A percentile compares a stretch with the other conserved stretches of the same genome.
phyloP scores from a whole-genome alignment of 331 rosid genomes.

The Phaseolus coccineus region DNA sequence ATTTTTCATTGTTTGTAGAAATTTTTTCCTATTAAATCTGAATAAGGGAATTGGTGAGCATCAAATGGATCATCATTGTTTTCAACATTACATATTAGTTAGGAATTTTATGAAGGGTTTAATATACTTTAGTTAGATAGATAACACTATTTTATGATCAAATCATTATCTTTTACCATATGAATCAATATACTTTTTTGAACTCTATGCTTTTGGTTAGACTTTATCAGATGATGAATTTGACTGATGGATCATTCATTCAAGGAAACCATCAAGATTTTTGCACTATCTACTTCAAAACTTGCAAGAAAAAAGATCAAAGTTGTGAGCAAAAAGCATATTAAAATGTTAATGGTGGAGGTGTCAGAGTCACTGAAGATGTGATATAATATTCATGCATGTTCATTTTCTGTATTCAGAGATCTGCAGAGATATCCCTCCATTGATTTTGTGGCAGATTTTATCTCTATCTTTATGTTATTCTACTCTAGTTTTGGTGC shows the following conservation, averaged over 20 bases:
- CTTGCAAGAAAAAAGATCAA: not conserved
- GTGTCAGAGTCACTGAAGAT: not conserved
- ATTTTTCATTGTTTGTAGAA: too few species aligned
- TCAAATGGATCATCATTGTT: too few species aligned
- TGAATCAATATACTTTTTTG: too few species aligned
- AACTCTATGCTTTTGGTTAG: too few species aligned
- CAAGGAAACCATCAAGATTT: not conserved
- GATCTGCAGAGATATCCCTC: not conserved
- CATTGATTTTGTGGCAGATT: too few species aligned
- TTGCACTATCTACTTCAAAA: not conserved
- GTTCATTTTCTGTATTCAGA: not conserved
- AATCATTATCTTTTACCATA: too few species aligned
- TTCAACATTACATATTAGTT: too few species aligned
- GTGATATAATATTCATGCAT: not conserved
- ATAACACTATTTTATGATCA: too few species aligned
- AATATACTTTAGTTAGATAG: too few species aligned
- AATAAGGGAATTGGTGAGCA: too few species aligned
- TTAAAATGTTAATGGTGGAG: not conserved
- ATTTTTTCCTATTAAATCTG: too few species aligned
- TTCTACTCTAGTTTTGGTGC: not conserved
- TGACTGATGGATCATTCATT: not conserved
- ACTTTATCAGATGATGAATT: not conserved
- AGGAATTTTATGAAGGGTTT: too few species aligned
- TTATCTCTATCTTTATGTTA: not conserved
- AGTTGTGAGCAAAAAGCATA: not conserved